Conservation (phyloP, 306 rosid species). For the Glycine soja region DNA sequence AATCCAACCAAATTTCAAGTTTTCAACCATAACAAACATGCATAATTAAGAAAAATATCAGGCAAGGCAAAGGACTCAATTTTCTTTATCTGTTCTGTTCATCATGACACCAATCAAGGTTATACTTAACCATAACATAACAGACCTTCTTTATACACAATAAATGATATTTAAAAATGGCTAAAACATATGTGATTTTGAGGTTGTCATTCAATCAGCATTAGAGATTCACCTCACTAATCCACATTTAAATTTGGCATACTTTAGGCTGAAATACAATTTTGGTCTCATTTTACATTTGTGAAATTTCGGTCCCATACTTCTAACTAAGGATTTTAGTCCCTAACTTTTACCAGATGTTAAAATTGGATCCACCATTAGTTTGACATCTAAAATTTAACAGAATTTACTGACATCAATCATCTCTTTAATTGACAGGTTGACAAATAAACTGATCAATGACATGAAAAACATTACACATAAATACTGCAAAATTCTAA, state of each 20-base stretch:
- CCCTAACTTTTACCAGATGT: background rate
- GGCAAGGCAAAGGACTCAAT: background rate
- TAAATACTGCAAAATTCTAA: too few species aligned
- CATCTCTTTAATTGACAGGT: too few species aligned
- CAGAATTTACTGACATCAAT: too few species aligned
- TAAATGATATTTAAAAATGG: background rate
- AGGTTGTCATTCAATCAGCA: background rate
- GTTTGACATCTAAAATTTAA: background rate
- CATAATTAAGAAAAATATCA: background rate
- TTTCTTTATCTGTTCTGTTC: background rate
- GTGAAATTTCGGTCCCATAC: background rate
- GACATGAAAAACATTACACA: too few species aligned
- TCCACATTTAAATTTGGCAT: background rate
- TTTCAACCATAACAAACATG: too few species aligned
- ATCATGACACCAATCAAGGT: background rate
- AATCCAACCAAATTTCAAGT: constrained; percentile 1
- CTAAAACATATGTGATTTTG: background rate
- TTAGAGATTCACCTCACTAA: background rate
- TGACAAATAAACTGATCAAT: too few species aligned
- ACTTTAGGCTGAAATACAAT: background rate
- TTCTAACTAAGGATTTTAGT: background rate
- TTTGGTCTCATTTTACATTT: background rate
- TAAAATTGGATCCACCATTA: background rate
- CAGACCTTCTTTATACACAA: background rate
- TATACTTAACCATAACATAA: constrained; percentile 5